Percentiles rank a stretch among this genome's conserved stretches.
Conservation (phyloP, 2,329 filamentous ascomycete species). For the Colletotrichum gloeosporioides region DNA sequence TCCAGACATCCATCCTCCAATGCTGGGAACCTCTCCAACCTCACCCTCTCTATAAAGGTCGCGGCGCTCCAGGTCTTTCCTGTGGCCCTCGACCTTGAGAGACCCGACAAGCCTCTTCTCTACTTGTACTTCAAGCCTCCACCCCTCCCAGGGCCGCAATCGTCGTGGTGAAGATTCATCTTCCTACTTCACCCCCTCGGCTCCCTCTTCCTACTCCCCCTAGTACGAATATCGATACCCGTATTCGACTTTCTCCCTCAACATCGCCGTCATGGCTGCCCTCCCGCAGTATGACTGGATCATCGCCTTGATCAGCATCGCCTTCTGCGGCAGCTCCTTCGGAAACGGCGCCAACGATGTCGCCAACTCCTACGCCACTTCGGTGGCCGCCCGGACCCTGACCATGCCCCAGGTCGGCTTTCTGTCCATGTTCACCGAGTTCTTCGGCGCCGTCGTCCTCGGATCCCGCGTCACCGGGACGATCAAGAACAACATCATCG, state of each 20-base stretch:
- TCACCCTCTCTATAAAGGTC: slow-evolving; percentile 10
- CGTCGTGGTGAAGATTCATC: background rate
- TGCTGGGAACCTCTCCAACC: background rate
- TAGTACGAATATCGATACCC: no score
- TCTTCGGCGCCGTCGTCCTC: slow-evolving; percentile 56
- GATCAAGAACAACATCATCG: slow-evolving; percentile 49
- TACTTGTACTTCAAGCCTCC: background rate
- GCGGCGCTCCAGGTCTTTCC: background rate
- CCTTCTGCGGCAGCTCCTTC: slow-evolving; percentile 20
- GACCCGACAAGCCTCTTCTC: background rate
- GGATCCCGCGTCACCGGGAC: slow-evolving; percentile 49
- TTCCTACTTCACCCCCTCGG: background rate
- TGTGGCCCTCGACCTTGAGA: background rate
- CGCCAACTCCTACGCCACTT: slow-evolving; percentile 56
- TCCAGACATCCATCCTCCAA: background rate
- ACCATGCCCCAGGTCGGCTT: slow-evolving; percentile 57
- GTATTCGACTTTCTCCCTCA: background rate
- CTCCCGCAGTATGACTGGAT: slow-evolving; percentile 22
- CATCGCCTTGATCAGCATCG: slow-evolving; percentile 19
- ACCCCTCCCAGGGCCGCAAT: background rate
- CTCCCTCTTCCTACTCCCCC: background rate
- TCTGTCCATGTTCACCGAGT: slow-evolving; percentile 53
- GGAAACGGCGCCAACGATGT: slow-evolving; percentile 23
- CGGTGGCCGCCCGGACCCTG: slow-evolving; percentile 54
- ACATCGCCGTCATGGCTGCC: background rate